Base-by-base conservation (phyloP, 2,329 filamentous ascomycete species). In the Nakataea oryzae region DNA sequence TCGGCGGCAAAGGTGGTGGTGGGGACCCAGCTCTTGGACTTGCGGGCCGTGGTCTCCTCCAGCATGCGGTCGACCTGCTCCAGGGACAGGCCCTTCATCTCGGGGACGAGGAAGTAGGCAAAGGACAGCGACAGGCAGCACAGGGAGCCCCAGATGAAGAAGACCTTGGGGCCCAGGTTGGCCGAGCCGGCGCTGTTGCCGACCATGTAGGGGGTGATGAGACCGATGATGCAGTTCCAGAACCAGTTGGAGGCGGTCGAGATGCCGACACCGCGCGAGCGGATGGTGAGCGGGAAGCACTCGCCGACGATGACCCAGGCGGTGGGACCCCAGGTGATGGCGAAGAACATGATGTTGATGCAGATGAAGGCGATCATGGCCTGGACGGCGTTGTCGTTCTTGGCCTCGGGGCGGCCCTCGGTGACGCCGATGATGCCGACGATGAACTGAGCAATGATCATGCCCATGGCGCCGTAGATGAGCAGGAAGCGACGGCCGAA, bases 261-360 rank as follows among this genome's bases (percentile, higher is more conserved):
- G 57, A 96, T 82, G 69, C 84, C 91, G 64, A 96, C 91, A 78
- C 92, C 92, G 67, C 90, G 89, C 54, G 92, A 89, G 70, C 92
- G 89, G 76, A 96, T 93, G 65, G 90, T 90, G 61, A 96, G 85
- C 63, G 91, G 91, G 85, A 89, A 96, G 75, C 95, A 89, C 79
- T 96, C 91, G 72, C 91, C 91, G 70, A 95, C 93, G 68, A 96
- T 83, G 61, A 88, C 85, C 89, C 88, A 92, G 61, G 89, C 83
- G 59, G 86, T 88, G 8, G 91, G 90, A 61, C 91, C 91, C 91
- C 91, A 96, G 66, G 91, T 96, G 63, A 84, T 86, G 64, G 91
- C 91, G 74, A 96, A 96, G 82, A 88, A 93, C 83, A 91, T 92
- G 81, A 96, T 93, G 82, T 92, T 95, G 79, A 96, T 87, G 78